Base-by-base conservation (phyloP, 169 alveolate species). In the Babesia divergens region DNA sequence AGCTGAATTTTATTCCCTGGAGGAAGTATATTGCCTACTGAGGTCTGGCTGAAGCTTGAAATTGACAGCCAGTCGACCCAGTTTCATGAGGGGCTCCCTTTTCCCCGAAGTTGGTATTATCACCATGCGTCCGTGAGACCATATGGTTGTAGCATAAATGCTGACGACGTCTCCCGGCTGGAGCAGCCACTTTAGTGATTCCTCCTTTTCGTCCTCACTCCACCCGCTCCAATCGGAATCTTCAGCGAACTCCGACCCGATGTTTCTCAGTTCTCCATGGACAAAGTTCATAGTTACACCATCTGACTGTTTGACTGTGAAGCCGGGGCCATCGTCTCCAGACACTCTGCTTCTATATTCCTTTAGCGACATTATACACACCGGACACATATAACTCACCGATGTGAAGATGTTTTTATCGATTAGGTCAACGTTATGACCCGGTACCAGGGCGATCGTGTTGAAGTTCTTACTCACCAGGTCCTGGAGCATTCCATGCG, bases 61-160 rank as follows among this genome's bases (percentile, higher is more conserved):
- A 28, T 75, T 54, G 68, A 55, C 40, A 11, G 18, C 42, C 13
- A 65, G 65, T 55, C 65, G 37, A 28, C 85, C 80, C n/a, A 75
- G 28, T 55, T 75, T 75, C 54, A 31, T 7, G 0, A 65, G 42
- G 9, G 62, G 6, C 40, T 67, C 54, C 32, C 64, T n/a, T 18
- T 71, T 82, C 37, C 65, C 44, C 7, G 54, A 24, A 31, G 22
- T 20, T 9, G 82, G 76, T 14, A 76, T 65, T 14, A 47, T 20
- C 34, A 86, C 92, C 89, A 87, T 69, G 70, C 83, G 84, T 3
- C 92, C 92, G 84, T 83, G 88, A 7, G 92, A 87, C 92, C 92
- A 87, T 2, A 89, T 72, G 18, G 92, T 87, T 26, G 88, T 84
- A 20, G 87, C 85, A 22, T 43, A 20, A 16, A 87, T 55, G 47